phyloP scores from a whole-genome alignment of 257 asterid genomes.

The Nicotiana attenuata region DNA sequence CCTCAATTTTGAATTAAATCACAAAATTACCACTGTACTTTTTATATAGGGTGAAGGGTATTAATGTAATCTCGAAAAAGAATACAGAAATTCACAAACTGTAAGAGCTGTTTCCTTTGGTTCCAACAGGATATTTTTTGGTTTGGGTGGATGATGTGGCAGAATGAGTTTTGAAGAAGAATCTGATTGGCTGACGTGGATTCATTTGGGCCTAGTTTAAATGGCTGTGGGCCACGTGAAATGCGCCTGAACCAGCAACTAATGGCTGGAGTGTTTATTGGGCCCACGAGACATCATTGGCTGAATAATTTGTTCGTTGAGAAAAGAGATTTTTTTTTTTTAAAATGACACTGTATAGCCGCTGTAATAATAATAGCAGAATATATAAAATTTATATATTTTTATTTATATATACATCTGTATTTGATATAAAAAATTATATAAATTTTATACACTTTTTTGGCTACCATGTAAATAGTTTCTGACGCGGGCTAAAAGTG shows the following conservation, averaged over 20 bases:
- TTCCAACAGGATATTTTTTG: neutral
- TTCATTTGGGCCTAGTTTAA: neutral
- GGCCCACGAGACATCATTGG: neutral
- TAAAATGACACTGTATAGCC: too few species aligned
- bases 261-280: neutral
- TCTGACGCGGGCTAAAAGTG: too few species aligned
- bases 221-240: neutral
- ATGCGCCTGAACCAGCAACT: neutral
- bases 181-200: slow-evolving; percentile 4
- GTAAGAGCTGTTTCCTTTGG: neutral
- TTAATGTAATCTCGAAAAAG: neutral
- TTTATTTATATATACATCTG: too few species aligned
- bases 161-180: neutral
- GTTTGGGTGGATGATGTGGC: neutral
- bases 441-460: too few species aligned
- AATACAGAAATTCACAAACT: too few species aligned
- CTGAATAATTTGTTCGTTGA: neutral
- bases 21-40: neutral
- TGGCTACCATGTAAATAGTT: too few species aligned
- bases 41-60: neutral
- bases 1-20: neutral
- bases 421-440: too few species aligned
- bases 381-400: too few species aligned
- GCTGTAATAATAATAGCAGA: too few species aligned
- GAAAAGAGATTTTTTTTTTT: neutral